phyloP scores from a whole-genome alignment of 345 rosid genomes.

The Pistacia vera region DNA sequence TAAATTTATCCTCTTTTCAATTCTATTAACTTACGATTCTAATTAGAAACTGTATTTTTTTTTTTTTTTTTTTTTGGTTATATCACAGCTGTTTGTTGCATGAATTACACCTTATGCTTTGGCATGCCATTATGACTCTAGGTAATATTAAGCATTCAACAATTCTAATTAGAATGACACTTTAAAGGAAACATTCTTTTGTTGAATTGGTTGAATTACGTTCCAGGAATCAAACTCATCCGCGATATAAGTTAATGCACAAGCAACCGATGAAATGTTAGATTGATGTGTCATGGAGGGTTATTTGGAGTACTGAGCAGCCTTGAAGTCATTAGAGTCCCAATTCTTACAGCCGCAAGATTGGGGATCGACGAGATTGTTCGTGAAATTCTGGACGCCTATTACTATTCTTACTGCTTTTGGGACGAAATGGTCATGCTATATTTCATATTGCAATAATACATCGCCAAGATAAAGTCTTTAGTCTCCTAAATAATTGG shows the following conservation, averaged over 20 bases:
- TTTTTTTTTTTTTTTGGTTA: no score
- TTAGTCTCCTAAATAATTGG: neutral
- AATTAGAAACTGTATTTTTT: no score
- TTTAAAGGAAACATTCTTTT: neutral
- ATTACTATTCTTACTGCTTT: neutral
- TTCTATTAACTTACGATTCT: no score
- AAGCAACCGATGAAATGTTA: neutral
- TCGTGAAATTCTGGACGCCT: neutral
- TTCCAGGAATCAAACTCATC: neutral
- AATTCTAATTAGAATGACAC: no score
- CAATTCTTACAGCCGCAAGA: neutral
- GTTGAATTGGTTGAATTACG: neutral
- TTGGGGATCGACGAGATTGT: neutral
- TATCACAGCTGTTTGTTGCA: no score
- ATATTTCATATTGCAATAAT: neutral
- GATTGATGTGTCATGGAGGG: neutral
- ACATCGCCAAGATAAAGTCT: neutral
- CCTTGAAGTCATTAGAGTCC: rapidly evolving
- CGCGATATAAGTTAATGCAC: neutral
- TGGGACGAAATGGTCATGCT: neutral
- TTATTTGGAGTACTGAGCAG: neutral
- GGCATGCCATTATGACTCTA: no score
- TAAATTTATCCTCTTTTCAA: no score
- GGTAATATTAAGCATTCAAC: neutral
- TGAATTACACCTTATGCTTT: no score